Evolutionary conservation across 306 rosid species (phyloP).

Genomic region (Rubus parviflorus): DNA sequence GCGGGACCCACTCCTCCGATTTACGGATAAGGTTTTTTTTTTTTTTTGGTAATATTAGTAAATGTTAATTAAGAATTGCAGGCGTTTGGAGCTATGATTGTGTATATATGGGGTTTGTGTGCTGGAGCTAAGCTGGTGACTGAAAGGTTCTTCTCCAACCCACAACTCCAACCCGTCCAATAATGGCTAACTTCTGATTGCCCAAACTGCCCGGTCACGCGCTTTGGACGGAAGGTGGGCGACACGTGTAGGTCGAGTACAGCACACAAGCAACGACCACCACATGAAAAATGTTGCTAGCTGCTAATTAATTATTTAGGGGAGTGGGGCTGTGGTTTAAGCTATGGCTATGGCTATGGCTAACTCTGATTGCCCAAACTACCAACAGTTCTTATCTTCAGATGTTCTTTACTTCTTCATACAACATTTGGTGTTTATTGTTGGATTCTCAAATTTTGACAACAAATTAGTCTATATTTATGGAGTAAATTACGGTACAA

Average conservation of each 20-base stretch:
- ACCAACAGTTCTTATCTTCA: not conserved
- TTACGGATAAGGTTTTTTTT: not conserved
- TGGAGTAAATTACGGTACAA: too few relatives aligned
- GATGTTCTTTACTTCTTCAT: not conserved
- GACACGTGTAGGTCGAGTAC: not conserved
- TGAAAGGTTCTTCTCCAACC: not conserved
- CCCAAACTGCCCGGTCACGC: not conserved
- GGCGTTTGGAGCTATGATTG: constrained; percentile 1
- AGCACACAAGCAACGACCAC: not conserved
- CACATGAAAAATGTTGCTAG: not conserved
- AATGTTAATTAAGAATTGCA: not conserved
- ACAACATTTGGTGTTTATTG: too few relatives aligned
- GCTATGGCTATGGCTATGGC: not conserved
- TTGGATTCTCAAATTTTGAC: too few relatives aligned
- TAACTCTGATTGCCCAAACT: too few relatives aligned
- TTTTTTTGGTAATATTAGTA: not conserved
- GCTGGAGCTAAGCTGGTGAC: not conserved
- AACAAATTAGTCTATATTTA: too few relatives aligned
- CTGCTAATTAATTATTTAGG: not conserved
- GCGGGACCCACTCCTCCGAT: not conserved
- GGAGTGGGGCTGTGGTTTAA: too few relatives aligned
- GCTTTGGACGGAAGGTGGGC: not conserved
- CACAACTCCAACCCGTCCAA: not conserved
- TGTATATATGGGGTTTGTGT: not conserved
- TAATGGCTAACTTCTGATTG: not conserved